These are phyloP conservation scores for Colletotrichum graminicola DNA, from an alignment of 2,329 filamentous ascomycete species.

Conservation along the genomic window DNA sequence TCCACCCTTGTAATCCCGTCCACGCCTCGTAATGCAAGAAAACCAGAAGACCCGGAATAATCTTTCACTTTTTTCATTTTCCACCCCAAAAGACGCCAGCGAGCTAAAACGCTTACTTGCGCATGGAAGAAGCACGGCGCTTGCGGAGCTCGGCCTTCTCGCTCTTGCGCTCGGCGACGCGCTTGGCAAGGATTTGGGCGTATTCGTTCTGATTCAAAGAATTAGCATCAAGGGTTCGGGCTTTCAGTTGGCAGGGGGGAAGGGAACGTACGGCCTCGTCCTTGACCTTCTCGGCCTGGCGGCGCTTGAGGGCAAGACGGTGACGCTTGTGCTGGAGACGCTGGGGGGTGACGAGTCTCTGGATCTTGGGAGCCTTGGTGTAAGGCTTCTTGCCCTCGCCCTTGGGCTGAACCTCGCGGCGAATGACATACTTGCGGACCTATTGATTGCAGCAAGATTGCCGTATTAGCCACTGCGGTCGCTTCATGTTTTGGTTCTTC, in stretches of 20 bases:
- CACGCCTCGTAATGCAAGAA: constrained; percentile 57
- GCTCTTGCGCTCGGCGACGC: constrained; percentile 95
- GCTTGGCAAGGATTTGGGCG: constrained; percentile 94
- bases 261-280: constrained; percentile 89
- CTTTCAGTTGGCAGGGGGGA: neutral
- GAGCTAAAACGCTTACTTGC: constrained; percentile 73
- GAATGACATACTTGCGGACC: constrained; percentile 99
- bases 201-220: constrained; percentile 83
- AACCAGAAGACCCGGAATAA: constrained; percentile 53
- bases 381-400: constrained; percentile 97
- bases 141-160: constrained; percentile 95
- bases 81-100: constrained; percentile 41
- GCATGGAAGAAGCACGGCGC: constrained; percentile 95
- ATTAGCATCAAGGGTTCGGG: constrained; percentile 51
- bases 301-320: constrained; percentile 97
- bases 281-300: constrained; percentile 96
- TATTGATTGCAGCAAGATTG: constrained; percentile 57
- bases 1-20: constrained; percentile 46
- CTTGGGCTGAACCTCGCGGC: constrained; percentile 97
- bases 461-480: constrained; percentile 51
- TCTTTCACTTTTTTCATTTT: constrained; percentile 48
- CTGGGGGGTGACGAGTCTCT: constrained; percentile 99
- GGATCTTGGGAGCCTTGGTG: constrained; percentile 99
- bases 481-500: constrained; percentile 25
- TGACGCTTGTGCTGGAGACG: constrained; percentile 99